These are phyloP conservation scores for Bryoerythrophyllum caledonicum DNA, from an alignment of 225 moss, liverwort and hornwort species.

Conservation along the genomic window DNA sequence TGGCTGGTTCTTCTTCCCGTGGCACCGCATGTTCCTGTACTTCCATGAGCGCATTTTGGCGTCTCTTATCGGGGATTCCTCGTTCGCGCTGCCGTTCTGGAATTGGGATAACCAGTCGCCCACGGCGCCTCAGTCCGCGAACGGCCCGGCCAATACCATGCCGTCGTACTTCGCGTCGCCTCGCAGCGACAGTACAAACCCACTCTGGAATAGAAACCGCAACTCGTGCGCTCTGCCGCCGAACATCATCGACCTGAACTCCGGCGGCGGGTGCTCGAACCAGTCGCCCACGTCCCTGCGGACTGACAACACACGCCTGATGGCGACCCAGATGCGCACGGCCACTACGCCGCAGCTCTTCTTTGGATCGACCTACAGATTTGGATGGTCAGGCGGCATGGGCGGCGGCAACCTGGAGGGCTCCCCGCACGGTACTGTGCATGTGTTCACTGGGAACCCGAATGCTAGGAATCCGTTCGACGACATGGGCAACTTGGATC, in stretches of 20 bases:
- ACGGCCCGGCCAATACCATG: constrained; percentile 22
- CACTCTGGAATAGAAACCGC: constrained; percentile 35
- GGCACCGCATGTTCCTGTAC: constrained; percentile 65
- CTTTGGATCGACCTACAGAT: constrained; percentile 38
- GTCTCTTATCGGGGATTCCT: constrained; percentile 45
- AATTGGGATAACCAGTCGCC: constrained; percentile 68
- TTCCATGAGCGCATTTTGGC: constrained; percentile 71
- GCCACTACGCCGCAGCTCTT: constrained; percentile 35
- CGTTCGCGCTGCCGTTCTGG: constrained; percentile 62
- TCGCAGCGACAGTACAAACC: background rate
- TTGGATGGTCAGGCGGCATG: background rate
- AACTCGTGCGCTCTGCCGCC: constrained; percentile 37
- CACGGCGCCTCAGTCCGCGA: background rate
- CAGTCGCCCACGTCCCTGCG: background rate
- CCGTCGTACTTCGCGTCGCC: constrained; percentile 20
- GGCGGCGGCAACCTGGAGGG: constrained; percentile 50
- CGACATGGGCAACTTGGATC: constrained; percentile 49
- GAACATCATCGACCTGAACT: constrained; percentile 40
- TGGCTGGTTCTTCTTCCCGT: constrained; percentile 67
- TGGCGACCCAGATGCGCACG: constrained; percentile 37
- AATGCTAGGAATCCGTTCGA: constrained; percentile 21
- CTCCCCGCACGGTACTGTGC: constrained; percentile 53
- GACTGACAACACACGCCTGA: constrained; percentile 28
- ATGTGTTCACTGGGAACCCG: constrained; percentile 53
- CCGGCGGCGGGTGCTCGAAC: constrained; percentile 33